These are phyloP conservation scores for Hypomyces perniciosus DNA, from an alignment of 2,329 filamentous ascomycete genomes.

Conservation along the genomic window DNA sequence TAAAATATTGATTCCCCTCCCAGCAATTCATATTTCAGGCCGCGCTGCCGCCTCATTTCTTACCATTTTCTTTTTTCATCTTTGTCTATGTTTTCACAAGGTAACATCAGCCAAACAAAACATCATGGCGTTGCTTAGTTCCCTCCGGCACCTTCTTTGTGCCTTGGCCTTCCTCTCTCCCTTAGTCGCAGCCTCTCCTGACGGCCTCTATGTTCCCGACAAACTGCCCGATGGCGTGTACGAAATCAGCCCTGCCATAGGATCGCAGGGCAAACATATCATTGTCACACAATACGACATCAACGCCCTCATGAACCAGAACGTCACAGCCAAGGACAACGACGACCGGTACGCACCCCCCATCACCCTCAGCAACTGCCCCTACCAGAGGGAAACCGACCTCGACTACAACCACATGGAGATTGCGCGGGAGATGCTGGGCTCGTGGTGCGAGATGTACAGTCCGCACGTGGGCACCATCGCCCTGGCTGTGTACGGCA, in stretches of 20 bases:
- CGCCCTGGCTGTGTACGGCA: conserved; percentile 4
- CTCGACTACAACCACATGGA: background rate
- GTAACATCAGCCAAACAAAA: no score
- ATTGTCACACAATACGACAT: conserved; percentile 3
- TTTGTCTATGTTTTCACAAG: no score
- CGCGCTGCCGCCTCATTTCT: no score
- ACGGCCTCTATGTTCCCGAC: background rate
- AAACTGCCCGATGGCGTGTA: conserved; percentile 1
- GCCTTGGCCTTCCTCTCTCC: no score
- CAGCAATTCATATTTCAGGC: no score
- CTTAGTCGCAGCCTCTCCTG: no score
- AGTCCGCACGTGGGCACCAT: background rate
- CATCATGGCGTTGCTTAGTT: no score
- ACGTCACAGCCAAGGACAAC: background rate
- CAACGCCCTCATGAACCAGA: background rate
- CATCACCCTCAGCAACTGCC: background rate
- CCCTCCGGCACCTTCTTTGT: no score
- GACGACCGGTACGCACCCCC: background rate
- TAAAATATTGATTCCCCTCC: no score
- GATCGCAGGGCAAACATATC: background rate
- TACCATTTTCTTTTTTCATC: no score
- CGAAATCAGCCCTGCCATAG: background rate
- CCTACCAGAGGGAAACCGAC: background rate
- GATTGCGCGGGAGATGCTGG: conserved; percentile 7
- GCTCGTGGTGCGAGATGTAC: conserved; percentile 11